A percentile compares a stretch with the other conserved stretches of the same genome.
Conservation (phyloP, 1,284 basidiomycete species). For the Butyriboletus appendiculatus region DNA sequence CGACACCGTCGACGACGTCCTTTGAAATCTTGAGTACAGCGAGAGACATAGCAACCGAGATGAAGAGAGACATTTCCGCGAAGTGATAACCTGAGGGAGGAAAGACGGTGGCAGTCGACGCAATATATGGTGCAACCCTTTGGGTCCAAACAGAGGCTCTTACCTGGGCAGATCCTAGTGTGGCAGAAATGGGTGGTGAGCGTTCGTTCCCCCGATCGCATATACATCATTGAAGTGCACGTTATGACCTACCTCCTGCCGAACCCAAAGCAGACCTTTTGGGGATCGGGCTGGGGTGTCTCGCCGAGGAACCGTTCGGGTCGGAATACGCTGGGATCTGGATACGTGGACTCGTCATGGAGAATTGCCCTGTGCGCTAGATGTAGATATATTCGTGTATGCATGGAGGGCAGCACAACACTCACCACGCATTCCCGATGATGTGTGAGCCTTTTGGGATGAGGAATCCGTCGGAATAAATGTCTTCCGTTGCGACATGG, state of each 20-base stretch:
- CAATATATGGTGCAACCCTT: background rate
- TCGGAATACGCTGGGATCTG: conserved; percentile 18
- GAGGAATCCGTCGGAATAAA: conserved; percentile 27
- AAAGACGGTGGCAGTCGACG: no score
- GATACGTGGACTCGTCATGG: conserved; percentile 17
- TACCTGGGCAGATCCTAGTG: conserved; percentile 23
- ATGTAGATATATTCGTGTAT: background rate
- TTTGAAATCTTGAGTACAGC: conserved; percentile 18
- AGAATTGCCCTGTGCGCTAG: conserved; percentile 14
- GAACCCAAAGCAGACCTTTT: conserved; percentile 19
- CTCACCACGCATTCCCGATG: conserved; percentile 27
- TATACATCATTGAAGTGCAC: background rate
- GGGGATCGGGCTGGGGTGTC: conserved; percentile 18
- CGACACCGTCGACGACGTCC: conserved; percentile 19
- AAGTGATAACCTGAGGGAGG: conserved; percentile 10
- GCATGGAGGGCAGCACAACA: background rate
- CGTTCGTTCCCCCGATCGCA: background rate
- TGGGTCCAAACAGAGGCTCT: background rate
- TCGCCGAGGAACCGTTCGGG: conserved; percentile 30
- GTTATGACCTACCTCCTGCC: conserved; percentile 17
- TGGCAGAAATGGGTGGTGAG: background rate
- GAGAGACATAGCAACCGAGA: conserved; percentile 20
- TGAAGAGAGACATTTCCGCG: conserved; percentile 19
- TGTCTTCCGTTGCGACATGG: no score
- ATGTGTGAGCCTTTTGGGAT: conserved; percentile 42